phyloP scores from a whole-genome alignment of 2,329 filamentous ascomycete genomes.

The Hortaea werneckii region DNA sequence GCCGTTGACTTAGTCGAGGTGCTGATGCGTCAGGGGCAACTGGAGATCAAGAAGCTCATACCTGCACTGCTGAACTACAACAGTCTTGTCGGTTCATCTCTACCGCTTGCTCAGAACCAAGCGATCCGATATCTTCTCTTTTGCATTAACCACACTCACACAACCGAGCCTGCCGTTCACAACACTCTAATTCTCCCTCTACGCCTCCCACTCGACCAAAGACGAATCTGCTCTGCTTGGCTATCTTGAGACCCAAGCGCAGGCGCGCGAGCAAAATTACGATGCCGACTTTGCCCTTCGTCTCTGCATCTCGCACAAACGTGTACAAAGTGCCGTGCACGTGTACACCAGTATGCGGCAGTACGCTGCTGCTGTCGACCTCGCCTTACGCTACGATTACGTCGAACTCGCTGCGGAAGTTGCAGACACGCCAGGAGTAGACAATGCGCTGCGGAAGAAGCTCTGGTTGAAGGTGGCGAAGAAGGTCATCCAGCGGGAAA shows the following conservation, averaged over 20 bases:
- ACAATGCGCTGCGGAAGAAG: constrained; percentile 75
- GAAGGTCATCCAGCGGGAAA: constrained; percentile 78
- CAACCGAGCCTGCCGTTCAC: constrained; percentile 77
- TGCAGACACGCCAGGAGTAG: constrained; percentile 67
- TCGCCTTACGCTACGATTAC: constrained; percentile 81
- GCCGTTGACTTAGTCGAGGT: constrained; percentile 86
- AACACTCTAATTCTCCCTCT: constrained; percentile 97
- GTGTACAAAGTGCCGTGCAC: constrained; percentile 88
- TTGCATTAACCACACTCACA: constrained; percentile 76
- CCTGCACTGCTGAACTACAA: constrained; percentile 93
- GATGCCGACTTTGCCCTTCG: constrained; percentile 94
- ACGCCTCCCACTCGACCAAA: constrained; percentile 71
- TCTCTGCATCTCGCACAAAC: constrained; percentile 86
- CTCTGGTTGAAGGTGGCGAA: constrained; percentile 92
- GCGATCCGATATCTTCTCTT: constrained; percentile 89
- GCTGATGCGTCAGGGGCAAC: constrained; percentile 77
- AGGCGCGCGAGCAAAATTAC: constrained; percentile 64
- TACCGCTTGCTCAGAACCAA: constrained; percentile 65
- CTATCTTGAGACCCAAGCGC: constrained; percentile 81
- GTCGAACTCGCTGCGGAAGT: constrained; percentile 83
- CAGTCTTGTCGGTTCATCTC: constrained; percentile 51
- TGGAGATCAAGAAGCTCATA: constrained; percentile 80
- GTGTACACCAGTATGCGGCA: constrained; percentile 97
- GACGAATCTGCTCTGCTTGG: constrained; percentile 78
- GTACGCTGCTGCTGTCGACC: constrained; percentile 83